phyloP scores from a whole-genome alignment of 202 grass and related monocot genomes.

The Panicum virgatum region DNA sequence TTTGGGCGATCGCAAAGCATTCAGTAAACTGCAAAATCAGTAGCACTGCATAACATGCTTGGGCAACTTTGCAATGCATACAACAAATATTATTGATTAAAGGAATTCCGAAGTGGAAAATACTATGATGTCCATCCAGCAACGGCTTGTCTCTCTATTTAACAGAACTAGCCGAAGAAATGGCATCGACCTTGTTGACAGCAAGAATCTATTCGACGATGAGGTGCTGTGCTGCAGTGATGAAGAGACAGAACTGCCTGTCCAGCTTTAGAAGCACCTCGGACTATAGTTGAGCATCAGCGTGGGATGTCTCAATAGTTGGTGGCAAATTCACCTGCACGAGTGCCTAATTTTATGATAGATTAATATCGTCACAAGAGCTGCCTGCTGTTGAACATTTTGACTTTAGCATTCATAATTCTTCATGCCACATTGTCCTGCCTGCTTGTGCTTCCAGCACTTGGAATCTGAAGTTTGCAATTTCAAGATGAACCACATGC shows the following conservation, averaged over 20 bases:
- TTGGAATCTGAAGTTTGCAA: conserved; percentile 6
- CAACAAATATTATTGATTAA: too few relatives aligned
- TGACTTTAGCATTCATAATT: conserved; percentile 17
- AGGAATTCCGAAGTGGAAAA: too few relatives aligned
- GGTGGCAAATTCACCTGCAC: conserved; percentile 23
- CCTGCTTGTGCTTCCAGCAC: not conserved
- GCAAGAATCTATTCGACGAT: conserved; percentile 4
- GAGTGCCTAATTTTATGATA: conserved; percentile 5
- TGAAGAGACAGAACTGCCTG: not conserved
- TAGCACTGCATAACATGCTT: too few relatives aligned
- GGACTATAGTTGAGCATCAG: not conserved
- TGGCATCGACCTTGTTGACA: conserved; percentile 1
- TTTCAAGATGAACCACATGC: conserved; percentile 17
- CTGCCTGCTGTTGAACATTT: not conserved
- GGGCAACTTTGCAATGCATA: too few relatives aligned
- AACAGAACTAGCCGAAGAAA: not conserved
- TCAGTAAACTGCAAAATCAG: too few relatives aligned
- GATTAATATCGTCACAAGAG: not conserved
- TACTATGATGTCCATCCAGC: too few relatives aligned
- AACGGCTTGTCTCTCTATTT: too few relatives aligned
- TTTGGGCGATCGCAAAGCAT: too few relatives aligned
- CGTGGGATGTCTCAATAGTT: conserved; percentile 17
- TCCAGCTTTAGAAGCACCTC: not conserved
- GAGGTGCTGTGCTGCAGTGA: not conserved
- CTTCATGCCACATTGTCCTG: not conserved